phyloP scores from a whole-genome alignment of 192 early-diverging fungal genomes.

The Backusella parvicylindrica region DNA sequence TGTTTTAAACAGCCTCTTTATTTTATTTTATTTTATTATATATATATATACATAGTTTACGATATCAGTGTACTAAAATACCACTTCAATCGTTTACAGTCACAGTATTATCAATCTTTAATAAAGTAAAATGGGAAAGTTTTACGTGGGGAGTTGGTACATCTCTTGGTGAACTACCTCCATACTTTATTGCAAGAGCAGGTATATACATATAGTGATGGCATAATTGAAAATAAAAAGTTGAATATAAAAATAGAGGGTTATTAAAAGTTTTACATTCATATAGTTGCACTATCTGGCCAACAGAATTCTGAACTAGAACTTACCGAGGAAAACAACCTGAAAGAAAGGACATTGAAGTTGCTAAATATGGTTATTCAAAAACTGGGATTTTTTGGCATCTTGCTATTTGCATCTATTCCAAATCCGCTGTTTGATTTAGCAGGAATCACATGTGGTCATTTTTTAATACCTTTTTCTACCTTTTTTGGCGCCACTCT shows the following conservation, averaged over 20 bases:
- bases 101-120: slow-evolving; percentile 60
- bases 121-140: slow-evolving; percentile 71
- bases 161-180: slow-evolving; percentile 88
- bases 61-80: background rate
- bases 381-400: slow-evolving; percentile 84
- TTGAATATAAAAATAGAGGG: background rate
- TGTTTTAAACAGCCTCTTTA: background rate
- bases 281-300: slow-evolving; percentile 52
- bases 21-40: background rate
- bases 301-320: slow-evolving; percentile 45
- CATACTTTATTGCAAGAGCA: slow-evolving; percentile 91
- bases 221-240: background rate
- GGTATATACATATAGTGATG: slow-evolving; percentile 37
- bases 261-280: background rate
- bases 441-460: slow-evolving; percentile 93
- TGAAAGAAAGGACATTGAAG: slow-evolving; percentile 67
- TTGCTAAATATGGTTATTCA: slow-evolving; percentile 68
- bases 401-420: slow-evolving; percentile 89
- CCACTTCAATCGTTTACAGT: slow-evolving; percentile 15
- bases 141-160: background rate
- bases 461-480: slow-evolving; percentile 85
- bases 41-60: background rate
- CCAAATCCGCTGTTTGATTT: slow-evolving; percentile 98
- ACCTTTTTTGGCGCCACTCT: slow-evolving; percentile 97
- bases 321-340: slow-evolving; percentile 41